Conservation (phyloP, 768 basidiomycete genomes). For the Xanthoconium stramineum region DNA sequence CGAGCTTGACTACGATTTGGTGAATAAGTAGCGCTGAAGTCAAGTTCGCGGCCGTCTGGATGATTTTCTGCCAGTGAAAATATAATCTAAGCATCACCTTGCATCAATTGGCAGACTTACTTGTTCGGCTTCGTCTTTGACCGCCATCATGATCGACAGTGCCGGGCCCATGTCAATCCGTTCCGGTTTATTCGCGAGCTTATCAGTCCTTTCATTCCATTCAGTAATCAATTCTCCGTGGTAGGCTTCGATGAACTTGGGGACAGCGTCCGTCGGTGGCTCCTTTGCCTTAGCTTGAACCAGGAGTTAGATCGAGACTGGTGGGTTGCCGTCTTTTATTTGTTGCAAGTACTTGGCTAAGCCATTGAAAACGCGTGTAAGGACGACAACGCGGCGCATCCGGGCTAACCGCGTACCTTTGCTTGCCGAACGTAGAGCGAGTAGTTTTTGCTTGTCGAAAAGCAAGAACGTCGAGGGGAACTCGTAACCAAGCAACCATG, state of each 20-base stretch:
- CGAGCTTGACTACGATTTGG: constrained; percentile 84
- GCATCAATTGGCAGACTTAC: constrained; percentile 44
- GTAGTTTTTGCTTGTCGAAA: constrained; percentile 73
- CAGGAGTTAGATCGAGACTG: constrained; percentile 71
- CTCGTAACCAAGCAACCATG: constrained; percentile 96
- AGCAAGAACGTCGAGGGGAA: constrained; percentile 92
- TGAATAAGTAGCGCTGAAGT: constrained; percentile 84
- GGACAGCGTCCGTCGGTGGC: constrained; percentile 66
- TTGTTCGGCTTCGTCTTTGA: constrained; percentile 90
- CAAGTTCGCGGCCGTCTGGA: constrained; percentile 68
- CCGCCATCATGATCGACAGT: constrained; percentile 74
- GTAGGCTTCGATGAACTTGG: constrained; percentile 63
- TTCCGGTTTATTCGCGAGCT: constrained; percentile 61
- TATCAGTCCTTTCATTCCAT: constrained; percentile 69
- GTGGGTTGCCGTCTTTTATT: constrained; percentile 53
- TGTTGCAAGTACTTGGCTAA: constrained; percentile 85
- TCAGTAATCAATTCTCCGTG: constrained; percentile 84
- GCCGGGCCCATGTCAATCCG: constrained; percentile 74
- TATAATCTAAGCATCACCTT: constrained; percentile 2
- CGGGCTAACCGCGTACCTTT: constrained; percentile 57
- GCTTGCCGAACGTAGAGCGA: constrained; percentile 82
- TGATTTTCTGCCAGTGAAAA: constrained; percentile 57
- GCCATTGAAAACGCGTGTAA: constrained; percentile 12
- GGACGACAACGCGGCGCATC: constrained; percentile 4
- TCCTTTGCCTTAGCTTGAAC: constrained; percentile 82